These are phyloP conservation scores for Monilinia vaccinii-corymbosi DNA, from an alignment of 2,329 filamentous ascomycete species.

Conservation along the genomic window DNA sequence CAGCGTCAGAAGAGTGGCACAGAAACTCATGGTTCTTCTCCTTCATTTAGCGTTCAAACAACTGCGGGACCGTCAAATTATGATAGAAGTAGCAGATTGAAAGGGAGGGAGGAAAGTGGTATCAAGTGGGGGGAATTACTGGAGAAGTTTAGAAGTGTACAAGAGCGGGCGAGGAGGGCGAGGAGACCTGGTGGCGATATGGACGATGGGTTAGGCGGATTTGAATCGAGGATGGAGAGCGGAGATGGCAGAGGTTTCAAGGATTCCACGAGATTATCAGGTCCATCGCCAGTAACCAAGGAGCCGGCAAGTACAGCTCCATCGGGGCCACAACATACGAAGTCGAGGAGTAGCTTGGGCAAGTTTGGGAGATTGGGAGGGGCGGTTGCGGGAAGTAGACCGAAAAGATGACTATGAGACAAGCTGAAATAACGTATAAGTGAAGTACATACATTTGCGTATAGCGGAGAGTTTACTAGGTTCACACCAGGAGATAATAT, in stretches of 20 bases:
- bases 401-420: slow-evolving; percentile 38
- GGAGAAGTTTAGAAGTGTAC: slow-evolving; percentile 87
- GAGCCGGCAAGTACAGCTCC: slow-evolving; percentile 32
- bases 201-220: slow-evolving; percentile 41
- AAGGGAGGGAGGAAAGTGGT: slow-evolving; percentile 68
- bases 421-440: neutral
- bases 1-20: slow-evolving; percentile 24
- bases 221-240: slow-evolving; percentile 33
- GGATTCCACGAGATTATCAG: slow-evolving; percentile 28
- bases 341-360: slow-evolving; percentile 54
- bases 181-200: slow-evolving; percentile 44
- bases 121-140: slow-evolving; percentile 90
- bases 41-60: slow-evolving; percentile 35
- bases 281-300: slow-evolving; percentile 40
- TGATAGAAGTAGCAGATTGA: slow-evolving; percentile 65
- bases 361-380: slow-evolving; percentile 63
- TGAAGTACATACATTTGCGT: neutral
- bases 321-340: slow-evolving; percentile 37
- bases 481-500: neutral
- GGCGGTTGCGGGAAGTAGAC: slow-evolving; percentile 48
- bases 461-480: neutral
- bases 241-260: slow-evolving; percentile 32
- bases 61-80: slow-evolving; percentile 47
- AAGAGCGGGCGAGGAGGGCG: slow-evolving; percentile 71
- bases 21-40: slow-evolving; percentile 27